Conservation (phyloP, 768 basidiomycete genomes). For the Dentipellis fragilis region DNA sequence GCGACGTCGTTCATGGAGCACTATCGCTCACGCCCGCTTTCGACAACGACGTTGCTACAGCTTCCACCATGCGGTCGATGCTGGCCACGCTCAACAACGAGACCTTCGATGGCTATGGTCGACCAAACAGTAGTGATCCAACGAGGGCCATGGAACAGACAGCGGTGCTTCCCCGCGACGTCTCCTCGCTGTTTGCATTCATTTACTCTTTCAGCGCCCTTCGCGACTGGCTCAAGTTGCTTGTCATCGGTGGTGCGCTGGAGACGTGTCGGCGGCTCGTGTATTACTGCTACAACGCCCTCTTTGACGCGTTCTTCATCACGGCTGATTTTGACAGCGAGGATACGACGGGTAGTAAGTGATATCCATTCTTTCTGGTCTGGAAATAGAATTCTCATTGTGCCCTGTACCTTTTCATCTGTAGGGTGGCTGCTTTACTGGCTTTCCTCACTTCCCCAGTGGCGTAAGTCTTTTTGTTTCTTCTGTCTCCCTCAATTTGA, state of each 20-base stretch:
- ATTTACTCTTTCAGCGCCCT: slow-evolving; percentile 46
- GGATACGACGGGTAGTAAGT: slow-evolving; percentile 45
- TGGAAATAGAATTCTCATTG: background rate
- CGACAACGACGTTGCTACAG: too few relatives aligned
- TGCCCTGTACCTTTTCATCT: background rate
- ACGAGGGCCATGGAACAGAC: too few relatives aligned
- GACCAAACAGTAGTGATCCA: too few relatives aligned
- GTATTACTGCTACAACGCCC: slow-evolving; percentile 29
- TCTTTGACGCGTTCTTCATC: slow-evolving; percentile 46
- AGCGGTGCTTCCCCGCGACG: slow-evolving; percentile 5
- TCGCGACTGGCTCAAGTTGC: slow-evolving; percentile 53
- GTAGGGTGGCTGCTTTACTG: slow-evolving; percentile 65
- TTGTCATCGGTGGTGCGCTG: slow-evolving; percentile 51
- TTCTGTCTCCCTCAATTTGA: too few relatives aligned
- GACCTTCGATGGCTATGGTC: too few relatives aligned
- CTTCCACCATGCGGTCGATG: too few relatives aligned
- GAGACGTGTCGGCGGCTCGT: slow-evolving; percentile 45
- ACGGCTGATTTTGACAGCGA: slow-evolving; percentile 51
- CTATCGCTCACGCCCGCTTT: too few relatives aligned
- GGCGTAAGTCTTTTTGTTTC: slow-evolving; percentile 29
- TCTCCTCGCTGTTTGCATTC: slow-evolving; percentile 30
- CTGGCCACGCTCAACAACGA: too few relatives aligned
- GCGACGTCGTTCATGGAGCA: too few relatives aligned
- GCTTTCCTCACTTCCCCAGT: slow-evolving; percentile 53
- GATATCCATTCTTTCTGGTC: background rate